Percentiles rank a stretch among this genome's conserved stretches.
Conservation (phyloP, 2,329 filamentous ascomycete species). For the Ophiostoma angusticollis region DNA sequence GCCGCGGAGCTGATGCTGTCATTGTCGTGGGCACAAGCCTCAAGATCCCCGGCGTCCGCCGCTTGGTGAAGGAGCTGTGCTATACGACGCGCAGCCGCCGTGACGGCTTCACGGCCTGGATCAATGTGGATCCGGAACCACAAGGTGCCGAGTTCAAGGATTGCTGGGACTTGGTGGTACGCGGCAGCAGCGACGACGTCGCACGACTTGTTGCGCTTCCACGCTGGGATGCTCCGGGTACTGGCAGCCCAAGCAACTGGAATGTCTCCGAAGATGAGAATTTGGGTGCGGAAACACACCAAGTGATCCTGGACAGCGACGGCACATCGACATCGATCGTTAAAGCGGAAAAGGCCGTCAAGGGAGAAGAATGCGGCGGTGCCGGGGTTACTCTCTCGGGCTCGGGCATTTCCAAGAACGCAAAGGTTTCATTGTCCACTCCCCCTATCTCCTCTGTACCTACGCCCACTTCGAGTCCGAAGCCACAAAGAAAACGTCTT, state of each 20-base stretch:
- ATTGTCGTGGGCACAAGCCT: constrained; percentile 92
- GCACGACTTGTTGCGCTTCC: constrained; percentile 57
- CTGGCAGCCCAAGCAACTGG: constrained; percentile 26
- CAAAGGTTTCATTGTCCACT: constrained; percentile 12
- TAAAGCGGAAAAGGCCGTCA: constrained; percentile 12
- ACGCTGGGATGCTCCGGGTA: constrained; percentile 44
- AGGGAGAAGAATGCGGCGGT: background rate
- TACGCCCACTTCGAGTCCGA: constrained; percentile 46
- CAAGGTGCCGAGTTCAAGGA: constrained; percentile 75
- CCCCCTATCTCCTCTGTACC: constrained; percentile 37
- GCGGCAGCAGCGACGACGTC: constrained; percentile 77
- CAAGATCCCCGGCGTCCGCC: constrained; percentile 84
- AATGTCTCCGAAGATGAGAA: constrained; percentile 32
- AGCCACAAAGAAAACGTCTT: constrained; percentile 25
- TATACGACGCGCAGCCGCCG: constrained; percentile 68
- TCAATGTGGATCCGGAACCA: constrained; percentile 81
- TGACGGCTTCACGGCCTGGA: constrained; percentile 84
- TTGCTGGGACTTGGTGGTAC: constrained; percentile 84
- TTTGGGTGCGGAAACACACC: constrained; percentile 23
- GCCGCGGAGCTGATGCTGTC: constrained; percentile 75
- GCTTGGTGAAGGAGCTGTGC: constrained; percentile 85
- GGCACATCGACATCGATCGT: constrained; percentile 11
- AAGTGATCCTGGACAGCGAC: constrained; percentile 30
- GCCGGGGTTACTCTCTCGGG: background rate
- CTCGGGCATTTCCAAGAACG: constrained; percentile 1